These are phyloP conservation scores for Gliomastix tumulicola DNA, from an alignment of 2,329 filamentous ascomycete species.

Conservation along the genomic window DNA sequence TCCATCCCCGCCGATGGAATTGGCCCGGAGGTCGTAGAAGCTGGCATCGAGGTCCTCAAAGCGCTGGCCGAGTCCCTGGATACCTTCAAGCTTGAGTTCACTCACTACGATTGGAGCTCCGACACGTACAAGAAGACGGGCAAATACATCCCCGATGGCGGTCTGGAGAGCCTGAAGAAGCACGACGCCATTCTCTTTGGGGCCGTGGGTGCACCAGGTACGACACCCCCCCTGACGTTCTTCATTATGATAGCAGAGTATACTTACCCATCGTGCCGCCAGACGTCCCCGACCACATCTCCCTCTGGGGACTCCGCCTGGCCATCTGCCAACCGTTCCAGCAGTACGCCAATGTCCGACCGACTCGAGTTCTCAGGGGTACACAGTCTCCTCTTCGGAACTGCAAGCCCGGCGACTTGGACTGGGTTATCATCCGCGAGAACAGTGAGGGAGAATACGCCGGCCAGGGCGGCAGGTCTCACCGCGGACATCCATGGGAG, in stretches of 20 bases:
- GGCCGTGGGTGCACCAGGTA: constrained; percentile 51
- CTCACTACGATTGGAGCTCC: constrained; percentile 60
- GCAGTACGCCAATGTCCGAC: constrained; percentile 61
- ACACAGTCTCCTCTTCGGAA: constrained; percentile 49
- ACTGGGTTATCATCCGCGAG: constrained; percentile 62
- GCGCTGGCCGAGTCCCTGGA: constrained; percentile 41
- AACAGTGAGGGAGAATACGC: constrained; percentile 63
- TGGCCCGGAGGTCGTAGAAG: constrained; percentile 54
- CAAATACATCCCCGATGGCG: constrained; percentile 40
- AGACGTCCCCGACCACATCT: constrained; percentile 60
- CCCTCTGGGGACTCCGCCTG: constrained; percentile 56
- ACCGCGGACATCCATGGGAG: constrained; percentile 52
- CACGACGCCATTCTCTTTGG: constrained; percentile 58
- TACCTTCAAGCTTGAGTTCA: constrained; percentile 55
- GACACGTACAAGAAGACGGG: constrained; percentile 60
- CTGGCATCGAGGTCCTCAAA: constrained; percentile 53
- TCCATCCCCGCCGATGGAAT: constrained; percentile 60
- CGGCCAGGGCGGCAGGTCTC: constrained; percentile 56
- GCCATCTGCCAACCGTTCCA: constrained; percentile 59
- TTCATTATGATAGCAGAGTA: not conserved
- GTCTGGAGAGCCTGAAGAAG: constrained; percentile 18
- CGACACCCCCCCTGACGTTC: not conserved
- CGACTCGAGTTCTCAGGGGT: constrained; percentile 53
- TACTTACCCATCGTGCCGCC: not conserved
- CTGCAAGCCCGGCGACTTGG: constrained; percentile 44